A percentile compares a stretch with the other conserved stretches of the same genome.
phyloP scores from a whole-genome alignment of 1,139 yeast genomes.

The Debaryomycetaceae sp. region DNA sequence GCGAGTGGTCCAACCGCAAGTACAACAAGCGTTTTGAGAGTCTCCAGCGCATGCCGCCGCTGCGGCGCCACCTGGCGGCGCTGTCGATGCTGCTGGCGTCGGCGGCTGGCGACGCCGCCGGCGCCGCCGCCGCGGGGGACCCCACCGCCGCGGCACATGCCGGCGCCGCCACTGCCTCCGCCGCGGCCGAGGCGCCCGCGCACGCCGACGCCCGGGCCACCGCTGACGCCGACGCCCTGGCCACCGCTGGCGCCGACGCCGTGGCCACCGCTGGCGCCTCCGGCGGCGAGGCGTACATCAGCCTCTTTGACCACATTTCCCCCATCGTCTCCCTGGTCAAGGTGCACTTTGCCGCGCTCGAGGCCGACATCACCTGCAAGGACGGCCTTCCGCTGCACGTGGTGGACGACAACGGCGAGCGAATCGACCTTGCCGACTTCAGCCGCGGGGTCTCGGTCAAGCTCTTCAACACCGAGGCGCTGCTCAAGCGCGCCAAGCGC shows the following conservation, averaged over 20 bases:
- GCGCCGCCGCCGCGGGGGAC: background rate
- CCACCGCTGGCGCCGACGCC: background rate
- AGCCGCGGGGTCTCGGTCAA: slow-evolving; percentile 37
- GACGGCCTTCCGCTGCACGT: slow-evolving; percentile 38
- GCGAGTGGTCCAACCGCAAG: slow-evolving; percentile 24
- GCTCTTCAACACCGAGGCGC: slow-evolving; percentile 18
- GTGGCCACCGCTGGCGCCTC: slow-evolving; percentile 4
- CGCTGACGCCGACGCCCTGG: no score
- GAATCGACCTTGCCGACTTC: slow-evolving; percentile 34
- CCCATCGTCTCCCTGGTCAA: slow-evolving; percentile 22
- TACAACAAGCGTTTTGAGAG: slow-evolving; percentile 23
- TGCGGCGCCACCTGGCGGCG: background rate
- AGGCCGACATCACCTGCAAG: slow-evolving; percentile 37
- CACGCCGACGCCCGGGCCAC: no score
- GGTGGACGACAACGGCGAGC: slow-evolving; percentile 21
- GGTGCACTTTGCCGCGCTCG: slow-evolving; percentile 23
- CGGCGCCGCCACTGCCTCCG: background rate
- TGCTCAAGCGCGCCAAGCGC: slow-evolving; percentile 21
- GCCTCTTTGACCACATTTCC: slow-evolving; percentile 32
- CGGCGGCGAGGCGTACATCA: slow-evolving; percentile 12
- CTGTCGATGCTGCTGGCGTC: background rate
- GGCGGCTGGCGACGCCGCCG: background rate
- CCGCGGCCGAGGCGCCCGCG: background rate
- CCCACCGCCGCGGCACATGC: background rate
- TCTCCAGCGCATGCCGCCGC: slow-evolving; percentile 9